Base-by-base conservation (phyloP, 805 yeast species). In the Wickerhamiella shivajii region DNA sequence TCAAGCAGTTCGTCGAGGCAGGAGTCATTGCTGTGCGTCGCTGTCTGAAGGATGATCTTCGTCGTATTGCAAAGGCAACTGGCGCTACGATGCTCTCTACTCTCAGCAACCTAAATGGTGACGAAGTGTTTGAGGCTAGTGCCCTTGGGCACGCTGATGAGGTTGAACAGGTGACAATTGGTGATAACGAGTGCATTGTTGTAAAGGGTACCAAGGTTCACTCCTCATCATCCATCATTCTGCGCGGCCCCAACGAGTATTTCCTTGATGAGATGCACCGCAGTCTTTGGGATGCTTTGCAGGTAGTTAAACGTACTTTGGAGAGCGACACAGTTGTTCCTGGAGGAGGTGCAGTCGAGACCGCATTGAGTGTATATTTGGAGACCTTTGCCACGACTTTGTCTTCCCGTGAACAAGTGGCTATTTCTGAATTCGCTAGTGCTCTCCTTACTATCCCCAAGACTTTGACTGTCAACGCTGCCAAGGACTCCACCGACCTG, bases 261-360 rank as follows among this genome's bases (percentile, higher is more conserved):
- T 76, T 92, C 25, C 67, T 90, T 45, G 99, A 90, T 59, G 99
- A 90, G 63, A 87, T 92, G 97, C 95, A 90, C 61, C 73, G 99
- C 59, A 84, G 97, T 0, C 58, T 92, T 40, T 96, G 83, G 51
- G 99, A 90, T 55, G 80, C 97, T 2, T 65, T 90, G 43, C 74
- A 83, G 28, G 98, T 90, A 23, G 94, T 90, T 23, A 90, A 90
- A 63, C 74, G 98, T 54, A 84, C 97, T 9, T 67, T 92, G 45
- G 98, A 90, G 59, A 74, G 87, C 50, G 97, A 96, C 14, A 61
- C 69, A 44, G 85, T 92, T 38, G 98, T 90, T 5, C 97, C 98
- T 27, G 99, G 99, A 41, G 99, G 99, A 44, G 99, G 99, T 40
- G 92, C 93, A n/a, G 98, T 90, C 22, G 99, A 90, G 61, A 69